Evolutionary conservation across 306 rosid species (phyloP).

Genomic region (Luffa acutangula): DNA sequence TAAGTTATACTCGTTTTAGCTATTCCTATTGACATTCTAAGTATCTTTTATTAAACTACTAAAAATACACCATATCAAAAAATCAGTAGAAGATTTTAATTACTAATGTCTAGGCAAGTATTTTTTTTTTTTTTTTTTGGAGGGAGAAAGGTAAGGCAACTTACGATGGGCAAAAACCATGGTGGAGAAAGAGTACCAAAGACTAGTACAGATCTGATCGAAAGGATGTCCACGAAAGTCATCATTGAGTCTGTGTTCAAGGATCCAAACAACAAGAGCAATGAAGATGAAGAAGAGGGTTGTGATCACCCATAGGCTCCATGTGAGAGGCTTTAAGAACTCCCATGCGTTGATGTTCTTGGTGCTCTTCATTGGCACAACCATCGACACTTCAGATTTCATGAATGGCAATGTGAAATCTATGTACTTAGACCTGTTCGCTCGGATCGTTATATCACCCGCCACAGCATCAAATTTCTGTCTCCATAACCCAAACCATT

Average conservation of each 20-base stretch:
- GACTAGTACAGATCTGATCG: conserved; percentile 25
- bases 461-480: conserved; percentile 28
- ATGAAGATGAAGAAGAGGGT: conserved; percentile 22
- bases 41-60: too few species aligned
- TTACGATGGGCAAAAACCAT: conserved; percentile 38
- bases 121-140: too few species aligned
- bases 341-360: conserved; percentile 18
- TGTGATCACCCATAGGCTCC: conserved; percentile 24
- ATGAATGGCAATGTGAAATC: conserved; percentile 40
- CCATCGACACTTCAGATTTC: conserved; percentile 20
- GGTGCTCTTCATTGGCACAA: conserved; percentile 18
- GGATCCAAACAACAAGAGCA: conserved; percentile 29
- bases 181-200: conserved; percentile 63
- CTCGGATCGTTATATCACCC: conserved; percentile 26
- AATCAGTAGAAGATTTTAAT: too few species aligned
- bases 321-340: conserved; percentile 32
- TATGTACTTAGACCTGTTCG: conserved; percentile 15
- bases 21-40: too few species aligned
- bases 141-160: conserved; percentile 17
- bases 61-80: too few species aligned
- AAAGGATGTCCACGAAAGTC: conserved; percentile 21
- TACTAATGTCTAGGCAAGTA: too few species aligned
- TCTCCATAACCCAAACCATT: neutral
- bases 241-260: conserved; percentile 31
- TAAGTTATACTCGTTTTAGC: too few species aligned